Evolutionary conservation across 148 eudicot species (phyloP), one percentile per base, ranked within the genome.

Genomic region (Dianthus caryophyllus): DNA sequence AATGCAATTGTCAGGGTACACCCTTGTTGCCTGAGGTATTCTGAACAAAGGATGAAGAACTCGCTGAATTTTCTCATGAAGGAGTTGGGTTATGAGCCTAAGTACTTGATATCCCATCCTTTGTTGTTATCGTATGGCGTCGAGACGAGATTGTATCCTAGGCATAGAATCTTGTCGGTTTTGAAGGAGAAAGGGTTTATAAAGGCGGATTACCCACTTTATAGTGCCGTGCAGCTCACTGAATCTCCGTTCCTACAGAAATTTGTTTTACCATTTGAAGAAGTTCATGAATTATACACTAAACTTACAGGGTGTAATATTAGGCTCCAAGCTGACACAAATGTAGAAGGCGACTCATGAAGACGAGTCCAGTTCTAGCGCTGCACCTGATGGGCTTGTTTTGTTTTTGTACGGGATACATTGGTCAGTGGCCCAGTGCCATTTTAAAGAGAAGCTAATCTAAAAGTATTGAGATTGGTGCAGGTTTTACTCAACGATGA

Each of bases 121-220:
- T 0, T 0, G 5, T 30, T 82, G 4, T 58, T 75, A 5, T 31
- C 43, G 6, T 46, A 10, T 38, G 73, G 76, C 49, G 31, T 73
- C 50, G 78, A 82, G 66, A 76, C 64, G 58, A 76, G 71, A 29
- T 61, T 76, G 20, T 26, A 69, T 48, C 85, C 80, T 29, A 79
- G 82, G 50, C 12, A 70, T 70, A 44, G 29, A 33, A 69, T 70
- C 38, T 54, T 74, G 63, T 48, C 57, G 48, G 48, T 47, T 69
- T 49, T 68, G 41, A 81, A 50, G 51, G 74, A 75, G 75, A 78
- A 78, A 26, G 63, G 74, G 52, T 61, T 80, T 60, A 26, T 78
- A 26, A 70, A 36, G 54, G 26, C 17, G 12, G 48, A 43, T 59
- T 49, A 38, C 8, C 1, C 52, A 24, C 56, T 75, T 46, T 61